Evolutionary conservation across 495 filamentous ascomycete genomes (phyloP).

Genomic region (Talaromyces borbonicus): DNA sequence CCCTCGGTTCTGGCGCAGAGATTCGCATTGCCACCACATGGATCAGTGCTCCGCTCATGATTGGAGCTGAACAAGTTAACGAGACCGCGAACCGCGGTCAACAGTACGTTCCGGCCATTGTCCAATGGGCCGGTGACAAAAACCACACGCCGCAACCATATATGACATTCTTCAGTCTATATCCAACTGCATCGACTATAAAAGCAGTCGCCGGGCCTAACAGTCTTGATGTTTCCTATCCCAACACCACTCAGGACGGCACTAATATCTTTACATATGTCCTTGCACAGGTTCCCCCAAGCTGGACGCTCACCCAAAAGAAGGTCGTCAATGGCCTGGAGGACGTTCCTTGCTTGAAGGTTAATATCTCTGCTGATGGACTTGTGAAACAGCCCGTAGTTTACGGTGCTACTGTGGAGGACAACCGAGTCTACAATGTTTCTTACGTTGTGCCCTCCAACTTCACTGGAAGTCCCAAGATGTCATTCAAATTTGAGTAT

Average conservation of each 20-base stretch:
- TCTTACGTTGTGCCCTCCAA: slow-evolving; percentile 17
- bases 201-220: slow-evolving; percentile 14
- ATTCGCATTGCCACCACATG: slow-evolving; percentile 16
- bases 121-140: slow-evolving; percentile 22
- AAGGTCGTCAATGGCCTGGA: slow-evolving; percentile 14
- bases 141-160: slow-evolving; percentile 18
- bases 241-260: slow-evolving; percentile 20
- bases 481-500: slow-evolving; percentile 17
- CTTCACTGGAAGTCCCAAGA: slow-evolving; percentile 15
- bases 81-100: slow-evolving; percentile 14
- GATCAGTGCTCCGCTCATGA: slow-evolving; percentile 21
- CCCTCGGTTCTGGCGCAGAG: slow-evolving; percentile 11
- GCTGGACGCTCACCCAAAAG: slow-evolving; percentile 16
- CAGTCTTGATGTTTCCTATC: slow-evolving; percentile 17
- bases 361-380: slow-evolving; percentile 13
- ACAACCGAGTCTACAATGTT: slow-evolving; percentile 21
- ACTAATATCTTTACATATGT: slow-evolving; percentile 19
- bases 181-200: slow-evolving; percentile 18
- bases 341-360: slow-evolving; percentile 17
- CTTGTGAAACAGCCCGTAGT: slow-evolving; percentile 13
- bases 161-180: slow-evolving; percentile 18
- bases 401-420: slow-evolving; percentile 17
- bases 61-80: slow-evolving; percentile 17
- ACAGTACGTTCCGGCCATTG: slow-evolving; percentile 22
- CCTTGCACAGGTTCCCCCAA: slow-evolving; percentile 17